A percentile compares a stretch with the other conserved stretches of the same genome.
phyloP scores from a whole-genome alignment of 129 eudicot genomes.

The Smallanthus sonchifolius region DNA sequence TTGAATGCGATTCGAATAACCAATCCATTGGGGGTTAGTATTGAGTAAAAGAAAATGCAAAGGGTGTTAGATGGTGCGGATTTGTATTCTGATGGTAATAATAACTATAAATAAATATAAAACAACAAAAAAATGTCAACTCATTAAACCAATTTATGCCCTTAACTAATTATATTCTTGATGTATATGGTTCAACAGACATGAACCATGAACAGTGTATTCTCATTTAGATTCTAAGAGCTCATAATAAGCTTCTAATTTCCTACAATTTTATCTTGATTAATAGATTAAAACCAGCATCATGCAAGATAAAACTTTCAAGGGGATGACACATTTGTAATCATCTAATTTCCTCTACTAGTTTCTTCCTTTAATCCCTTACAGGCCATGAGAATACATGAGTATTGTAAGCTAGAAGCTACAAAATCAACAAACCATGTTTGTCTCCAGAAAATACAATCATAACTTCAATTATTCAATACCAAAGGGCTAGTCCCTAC shows the following conservation, averaged over 20 bases:
- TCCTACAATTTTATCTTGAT: not conserved
- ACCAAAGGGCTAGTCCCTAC: too few relatives aligned
- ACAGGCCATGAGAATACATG: too few relatives aligned
- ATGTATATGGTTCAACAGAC: not conserved
- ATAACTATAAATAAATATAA: not conserved
- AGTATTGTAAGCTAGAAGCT: too few relatives aligned
- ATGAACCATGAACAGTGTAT: not conserved
- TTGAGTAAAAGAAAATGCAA: not conserved
- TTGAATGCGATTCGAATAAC: too few relatives aligned
- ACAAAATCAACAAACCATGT: too few relatives aligned
- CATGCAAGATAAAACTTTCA: not conserved
- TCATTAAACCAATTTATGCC: not conserved
- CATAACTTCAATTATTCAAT: too few relatives aligned
- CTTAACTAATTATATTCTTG: not conserved
- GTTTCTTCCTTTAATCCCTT: too few relatives aligned
- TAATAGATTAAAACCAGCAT: not conserved
- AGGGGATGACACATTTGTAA: not conserved
- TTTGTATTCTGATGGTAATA: too few relatives aligned
- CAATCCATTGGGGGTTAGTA: too few relatives aligned
- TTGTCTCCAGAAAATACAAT: too few relatives aligned
- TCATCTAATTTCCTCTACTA: too few relatives aligned
- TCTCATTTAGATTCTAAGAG: not conserved
- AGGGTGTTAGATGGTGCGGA: not conserved
- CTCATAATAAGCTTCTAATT: not conserved
- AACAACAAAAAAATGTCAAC: not conserved